Evolutionary conservation across 2,329 filamentous ascomycete genomes (phyloP), one percentile per base, ranked within the genome.

Genomic region (Chrysoporthe puriensis): DNA sequence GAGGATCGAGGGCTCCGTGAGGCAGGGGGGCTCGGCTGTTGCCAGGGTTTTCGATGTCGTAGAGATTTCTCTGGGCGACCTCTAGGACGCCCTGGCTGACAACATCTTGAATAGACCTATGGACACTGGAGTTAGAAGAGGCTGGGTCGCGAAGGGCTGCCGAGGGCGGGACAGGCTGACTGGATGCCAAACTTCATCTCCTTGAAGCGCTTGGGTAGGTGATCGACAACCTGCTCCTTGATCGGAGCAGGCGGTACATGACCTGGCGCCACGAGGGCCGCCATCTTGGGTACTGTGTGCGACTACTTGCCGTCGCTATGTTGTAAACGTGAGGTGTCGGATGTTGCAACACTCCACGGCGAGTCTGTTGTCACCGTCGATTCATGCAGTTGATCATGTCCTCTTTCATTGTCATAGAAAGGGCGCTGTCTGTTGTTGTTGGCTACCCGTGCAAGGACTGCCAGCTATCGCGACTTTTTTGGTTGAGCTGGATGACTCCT

Each of bases 81-180:
- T 97, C 94, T 72, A 98, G 87, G 67, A 97, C 94, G 71, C 92
- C 94, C 80, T 99, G 96, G 76, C 95, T 96, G 73, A 97, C 92
- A 73, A 98, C 97, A 76, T 98, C 93, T 77, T 97, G 92, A 74
- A 92, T 94, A 36, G 94, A 97, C 76, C 91, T 94, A 71, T 63
- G 36, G 18, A 66, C 11, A 18, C 14, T 1, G 43, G 26, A 13
- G 14, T 61, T 69, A 65, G 71, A 66, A 16, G n/a, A 18, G 63
- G 56, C 59, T 21, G 40, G 43, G 21, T 7, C 40, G 48, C 21
- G 50, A 34, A 66, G 44, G 26, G 0, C 21, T 8, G 16, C 32
- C 7, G 26, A 3, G 4, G 3, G 11, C 40, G 16, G 36, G 50
- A 21, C 26, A 60, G n/a, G 75, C 86, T 73, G 82, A 94, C 90